These are phyloP conservation scores for Eucalyptus tenuipes DNA, from an alignment of 345 rosid genomes.

Conservation along the genomic window DNA sequence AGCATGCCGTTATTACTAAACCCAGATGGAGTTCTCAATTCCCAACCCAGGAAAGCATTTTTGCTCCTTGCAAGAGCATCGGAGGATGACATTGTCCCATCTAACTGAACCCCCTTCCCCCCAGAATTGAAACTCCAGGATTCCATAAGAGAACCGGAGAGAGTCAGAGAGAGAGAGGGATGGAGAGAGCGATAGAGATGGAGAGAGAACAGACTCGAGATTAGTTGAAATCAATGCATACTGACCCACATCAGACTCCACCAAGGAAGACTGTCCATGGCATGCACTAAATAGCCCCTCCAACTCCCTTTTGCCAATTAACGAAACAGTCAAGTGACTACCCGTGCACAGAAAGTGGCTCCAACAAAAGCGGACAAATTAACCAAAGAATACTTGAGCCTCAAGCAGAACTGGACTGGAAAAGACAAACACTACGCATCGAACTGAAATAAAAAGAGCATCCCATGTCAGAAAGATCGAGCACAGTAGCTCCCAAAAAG, in stretches of 20 bases:
- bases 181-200: not conserved
- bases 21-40: conserved; percentile 6
- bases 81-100: conserved; percentile 2
- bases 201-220: not conserved
- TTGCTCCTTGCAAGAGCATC: conserved; percentile 17
- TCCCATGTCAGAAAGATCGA: not conserved
- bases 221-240: not conserved
- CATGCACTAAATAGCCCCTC: not conserved
- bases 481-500: not conserved
- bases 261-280: not conserved
- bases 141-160: conserved; percentile 11
- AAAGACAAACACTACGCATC: not conserved
- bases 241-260: not conserved
- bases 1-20: conserved; percentile 4
- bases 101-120: not conserved
- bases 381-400: not conserved
- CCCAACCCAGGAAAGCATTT: conserved; percentile 15
- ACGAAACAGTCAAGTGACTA: not conserved
- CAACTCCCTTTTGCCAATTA: not conserved
- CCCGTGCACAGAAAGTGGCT: not conserved
- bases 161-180: not conserved
- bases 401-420: not conserved
- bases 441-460: not conserved
- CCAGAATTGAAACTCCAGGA: conserved; percentile 25
- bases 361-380: not conserved